Conservation (phyloP, 331 rosid species). For the Phaseolus coccineus region DNA sequence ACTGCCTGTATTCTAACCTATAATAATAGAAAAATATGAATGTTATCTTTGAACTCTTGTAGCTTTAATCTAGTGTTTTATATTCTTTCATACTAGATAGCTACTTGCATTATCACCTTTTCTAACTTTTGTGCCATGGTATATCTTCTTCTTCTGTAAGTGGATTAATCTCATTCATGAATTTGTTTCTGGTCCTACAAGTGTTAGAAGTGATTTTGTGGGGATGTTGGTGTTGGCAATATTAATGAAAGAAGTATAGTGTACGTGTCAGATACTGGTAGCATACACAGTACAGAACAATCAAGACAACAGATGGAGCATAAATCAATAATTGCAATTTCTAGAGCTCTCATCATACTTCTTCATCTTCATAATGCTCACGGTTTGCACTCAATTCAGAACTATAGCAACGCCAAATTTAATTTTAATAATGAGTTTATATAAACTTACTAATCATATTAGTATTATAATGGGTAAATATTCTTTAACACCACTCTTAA, state of each 20-base stretch:
- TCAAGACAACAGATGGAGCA: neutral
- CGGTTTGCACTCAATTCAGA: neutral
- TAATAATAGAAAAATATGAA: too few relatives aligned
- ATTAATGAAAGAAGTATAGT: neutral
- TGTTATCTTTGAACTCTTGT: too few relatives aligned
- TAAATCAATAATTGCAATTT: constrained; percentile 22
- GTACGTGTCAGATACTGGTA: neutral
- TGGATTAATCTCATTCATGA: constrained; percentile 1
- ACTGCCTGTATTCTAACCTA: too few relatives aligned
- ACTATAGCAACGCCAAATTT: neutral
- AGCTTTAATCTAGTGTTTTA: too few relatives aligned
- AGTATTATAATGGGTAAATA: too few relatives aligned
- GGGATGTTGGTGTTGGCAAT: neutral
- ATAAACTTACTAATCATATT: too few relatives aligned
- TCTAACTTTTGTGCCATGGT: too few relatives aligned
- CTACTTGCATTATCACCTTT: too few relatives aligned
- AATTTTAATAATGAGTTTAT: too few relatives aligned
- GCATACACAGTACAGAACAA: neutral
- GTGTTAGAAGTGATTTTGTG: constrained; percentile 27
- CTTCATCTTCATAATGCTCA: neutral
- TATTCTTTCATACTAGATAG: too few relatives aligned
- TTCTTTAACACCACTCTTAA: too few relatives aligned
- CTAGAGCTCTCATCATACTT: constrained; percentile 32
- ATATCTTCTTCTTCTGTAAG: neutral
- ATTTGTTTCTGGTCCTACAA: neutral